Evolutionary conservation across 257 asterid species (phyloP), one percentile per base, ranked within the genome.

Genomic region (Solanum peruvianum): DNA sequence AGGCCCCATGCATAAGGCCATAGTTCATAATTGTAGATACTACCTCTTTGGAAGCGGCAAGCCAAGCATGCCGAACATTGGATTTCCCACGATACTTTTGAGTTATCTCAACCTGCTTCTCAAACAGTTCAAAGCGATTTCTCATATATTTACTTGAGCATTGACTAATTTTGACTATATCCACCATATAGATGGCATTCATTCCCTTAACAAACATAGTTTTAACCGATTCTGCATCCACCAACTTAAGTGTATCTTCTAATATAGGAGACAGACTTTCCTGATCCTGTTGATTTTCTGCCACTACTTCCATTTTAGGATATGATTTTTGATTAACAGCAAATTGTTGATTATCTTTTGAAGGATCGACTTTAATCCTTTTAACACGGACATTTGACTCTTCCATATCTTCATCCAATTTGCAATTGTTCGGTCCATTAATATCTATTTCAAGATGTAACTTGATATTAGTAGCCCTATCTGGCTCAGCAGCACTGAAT

Each of bases 31-130:
- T 90, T 84, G 92, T 88, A 7, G 91, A 89, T 58, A 90, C 86
- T 27, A 93, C 90, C 87, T 78, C 92, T 86, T 91, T 92, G 25
- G 94, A 91, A 89, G 93, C 92, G 80, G 99, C 98, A 86, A 96
- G 95, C 99, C 99, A 96, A 42, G 98, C 99, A 86, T 91, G 94
- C 80, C 60, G 90, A 62, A 95, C 90, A 91, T 96, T 96, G 83
- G 97, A 93, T 90, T 91, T 91, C 47, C 98, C 99, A 6, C 96
- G 98, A 88, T 44, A 88, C 85, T 83, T 94, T 89, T 91, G 87
- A 27, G 94, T 92, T 69, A 96, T 93, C 73, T 95, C 97, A 62
- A 85, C 90, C 91, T 92, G 98, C 88, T 95, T 96, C 88, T 89
- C 92, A 76, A 96, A 96, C 85, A 96, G 91, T 87, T 96, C 98